Evolutionary conservation across 2,329 filamentous ascomycete genomes (phyloP), one percentile per base, ranked within the genome.

Genomic region (Sarocladiaceae sp.): DNA sequence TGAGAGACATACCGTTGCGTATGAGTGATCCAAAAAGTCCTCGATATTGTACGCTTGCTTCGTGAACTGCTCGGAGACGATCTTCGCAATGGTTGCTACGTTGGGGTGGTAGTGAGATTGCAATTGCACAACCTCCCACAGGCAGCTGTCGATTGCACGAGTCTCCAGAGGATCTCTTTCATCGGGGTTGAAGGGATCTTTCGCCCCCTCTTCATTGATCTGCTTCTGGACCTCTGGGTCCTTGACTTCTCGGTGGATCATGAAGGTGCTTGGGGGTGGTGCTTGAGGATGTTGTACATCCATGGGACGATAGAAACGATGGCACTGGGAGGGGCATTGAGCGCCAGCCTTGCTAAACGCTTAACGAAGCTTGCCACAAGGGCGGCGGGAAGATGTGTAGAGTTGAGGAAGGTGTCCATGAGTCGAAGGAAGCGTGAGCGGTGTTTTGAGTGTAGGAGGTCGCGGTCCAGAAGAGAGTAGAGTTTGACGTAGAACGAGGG

Each of bases 361-460:
- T 99, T 99, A 73, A 99, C 85, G 70, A 99, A 99, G 69, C 91
- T 96, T 12, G 94, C 93, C 2, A 99, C 89, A 35, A 99, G 77
- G 3, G 86, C 84, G 4, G 90, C 91, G 3, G 95, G 94, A 61
- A 99, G 79, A 80, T 99, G 95, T 3, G 90, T 92, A 0, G 93
- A 97, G 4, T 79, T 80, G 59, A 99, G 79, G 70, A 97, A 99
- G 3, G 87, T 91, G 62, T 97, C 90, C 53, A 99, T 74, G 15
- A 97, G 78, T 49, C 94, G 87, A 73, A 99, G 94, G 72, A 99
- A 97, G 53, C 87, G 84, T 18, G 92, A 95, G 50, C 94, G 86
- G 72, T 99, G 88, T 70, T 94, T 96, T 18, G 92, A 96, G 73
- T 99, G 92, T 44, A 99, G 76, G 8, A 97, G 80, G 47, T 90